phyloP scores from a whole-genome alignment of 2,329 filamentous ascomycete genomes.

The Boeremia exigua region DNA sequence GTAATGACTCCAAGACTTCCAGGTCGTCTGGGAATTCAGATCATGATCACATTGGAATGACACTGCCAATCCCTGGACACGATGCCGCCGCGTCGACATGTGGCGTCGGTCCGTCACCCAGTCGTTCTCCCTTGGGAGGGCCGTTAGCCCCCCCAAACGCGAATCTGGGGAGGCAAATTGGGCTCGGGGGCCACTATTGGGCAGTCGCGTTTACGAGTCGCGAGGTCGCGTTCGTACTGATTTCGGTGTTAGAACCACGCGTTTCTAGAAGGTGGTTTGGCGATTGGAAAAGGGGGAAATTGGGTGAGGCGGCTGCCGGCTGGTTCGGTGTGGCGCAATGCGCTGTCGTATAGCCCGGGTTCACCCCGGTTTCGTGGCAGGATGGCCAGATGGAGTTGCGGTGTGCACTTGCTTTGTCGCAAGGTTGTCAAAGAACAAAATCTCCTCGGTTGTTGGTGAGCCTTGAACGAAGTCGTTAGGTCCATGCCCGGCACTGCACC shows the following conservation, averaged over 20 bases:
- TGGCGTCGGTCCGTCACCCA: slow-evolving; percentile 16
- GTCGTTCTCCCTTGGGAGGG: slow-evolving; percentile 24
- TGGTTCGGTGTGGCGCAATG: slow-evolving; percentile 23
- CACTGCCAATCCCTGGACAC: not conserved
- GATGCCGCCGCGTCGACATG: slow-evolving; percentile 4
- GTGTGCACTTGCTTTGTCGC: slow-evolving; percentile 10
- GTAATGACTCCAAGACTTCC: not conserved
- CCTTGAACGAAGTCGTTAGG: not conserved
- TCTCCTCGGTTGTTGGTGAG: not conserved
- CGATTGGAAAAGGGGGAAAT: slow-evolving; percentile 17
- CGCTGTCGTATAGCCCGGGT: slow-evolving; percentile 21
- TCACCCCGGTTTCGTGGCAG: slow-evolving; percentile 14
- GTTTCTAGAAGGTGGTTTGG: slow-evolving; percentile 19
- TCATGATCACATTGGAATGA: slow-evolving; percentile 7
- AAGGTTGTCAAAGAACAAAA: not conserved
- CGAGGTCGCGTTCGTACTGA: slow-evolving; percentile 6
- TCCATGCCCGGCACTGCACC: too few species aligned
- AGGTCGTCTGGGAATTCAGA: slow-evolving; percentile 8
- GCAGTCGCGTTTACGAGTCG: slow-evolving; percentile 7
- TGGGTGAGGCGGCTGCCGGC: slow-evolving; percentile 13
- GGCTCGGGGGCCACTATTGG: slow-evolving; percentile 4
- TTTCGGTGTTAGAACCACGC: slow-evolving; percentile 9
- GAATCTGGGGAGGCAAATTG: slow-evolving; percentile 20
- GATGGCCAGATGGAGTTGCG: slow-evolving; percentile 11
- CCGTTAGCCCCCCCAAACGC: slow-evolving; percentile 18